Conservation (phyloP, 495 filamentous ascomycete genomes). For the Trichocladium uniseriatum region DNA sequence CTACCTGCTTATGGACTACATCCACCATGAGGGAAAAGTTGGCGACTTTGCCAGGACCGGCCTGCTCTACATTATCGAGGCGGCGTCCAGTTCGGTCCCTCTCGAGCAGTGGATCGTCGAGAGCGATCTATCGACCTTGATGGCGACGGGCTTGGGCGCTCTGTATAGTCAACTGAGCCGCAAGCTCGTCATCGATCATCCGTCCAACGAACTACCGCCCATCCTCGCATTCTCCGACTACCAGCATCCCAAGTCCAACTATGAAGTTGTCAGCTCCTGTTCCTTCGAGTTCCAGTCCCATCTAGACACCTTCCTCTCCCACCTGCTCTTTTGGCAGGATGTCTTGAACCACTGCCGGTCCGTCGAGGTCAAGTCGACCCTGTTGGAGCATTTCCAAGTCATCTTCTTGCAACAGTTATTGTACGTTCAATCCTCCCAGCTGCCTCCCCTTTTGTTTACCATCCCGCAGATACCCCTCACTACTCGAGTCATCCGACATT, state of each 20-base stretch:
- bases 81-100: constrained; percentile 67
- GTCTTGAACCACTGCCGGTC: constrained; percentile 92
- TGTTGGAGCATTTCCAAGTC: constrained; percentile 95
- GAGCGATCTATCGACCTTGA: constrained; percentile 90
- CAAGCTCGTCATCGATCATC: constrained; percentile 54
- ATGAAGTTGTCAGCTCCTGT: constrained; percentile 60
- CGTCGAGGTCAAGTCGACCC: constrained; percentile 77
- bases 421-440: constrained; percentile 42
- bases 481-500: constrained; percentile 91
- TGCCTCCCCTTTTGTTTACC: constrained; percentile 7
- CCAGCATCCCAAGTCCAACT: constrained; percentile 47
- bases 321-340: constrained; percentile 96
- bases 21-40: constrained; percentile 83
- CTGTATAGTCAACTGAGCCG: constrained; percentile 93
- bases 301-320: constrained; percentile 88
- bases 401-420: constrained; percentile 91
- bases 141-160: constrained; percentile 92
- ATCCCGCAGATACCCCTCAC: constrained; percentile 70
- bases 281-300: constrained; percentile 64
- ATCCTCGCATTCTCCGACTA: constrained; percentile 84
- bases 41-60: constrained; percentile 98
- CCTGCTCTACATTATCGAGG: constrained; percentile 90
- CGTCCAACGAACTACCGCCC: constrained; percentile 58
- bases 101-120: constrained; percentile 95
- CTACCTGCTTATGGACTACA: constrained; percentile 89